phyloP scores from a whole-genome alignment of 2,329 filamentous ascomycete species.

The Pyrenochaeta sp. region DNA sequence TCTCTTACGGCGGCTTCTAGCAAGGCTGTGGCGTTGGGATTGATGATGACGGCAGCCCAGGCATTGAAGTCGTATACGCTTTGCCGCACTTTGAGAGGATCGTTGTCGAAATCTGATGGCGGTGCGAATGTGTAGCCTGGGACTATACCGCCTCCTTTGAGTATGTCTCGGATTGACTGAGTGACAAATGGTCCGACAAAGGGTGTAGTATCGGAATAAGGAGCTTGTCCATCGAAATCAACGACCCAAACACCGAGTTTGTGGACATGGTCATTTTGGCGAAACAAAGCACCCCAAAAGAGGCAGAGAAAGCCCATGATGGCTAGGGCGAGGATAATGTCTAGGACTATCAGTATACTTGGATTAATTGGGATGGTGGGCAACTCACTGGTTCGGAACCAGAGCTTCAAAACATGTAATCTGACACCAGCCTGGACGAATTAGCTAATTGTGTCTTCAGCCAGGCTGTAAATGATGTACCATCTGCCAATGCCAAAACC shows the following conservation, averaged over 20 bases:
- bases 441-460: slow-evolving; percentile 1
- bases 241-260: slow-evolving; percentile 65
- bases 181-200: slow-evolving; percentile 64
- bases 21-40: slow-evolving; percentile 67
- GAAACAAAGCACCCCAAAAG: slow-evolving; percentile 41
- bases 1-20: slow-evolving; percentile 61
- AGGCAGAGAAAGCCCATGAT: slow-evolving; percentile 36
- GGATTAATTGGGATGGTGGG: not conserved
- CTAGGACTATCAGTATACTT: slow-evolving; percentile 11
- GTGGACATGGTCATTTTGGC: slow-evolving; percentile 24
- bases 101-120: slow-evolving; percentile 60
- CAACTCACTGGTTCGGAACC: slow-evolving; percentile 33
- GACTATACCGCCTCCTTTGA: slow-evolving; percentile 43
- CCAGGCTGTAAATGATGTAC: slow-evolving; percentile 6
- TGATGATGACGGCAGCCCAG: slow-evolving; percentile 68
- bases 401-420: slow-evolving; percentile 38
- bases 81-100: slow-evolving; percentile 64
- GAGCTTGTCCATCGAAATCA: slow-evolving; percentile 66
- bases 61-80: slow-evolving; percentile 65
- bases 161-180: slow-evolving; percentile 52
- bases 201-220: slow-evolving; percentile 55
- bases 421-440: slow-evolving; percentile 30
- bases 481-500: slow-evolving; percentile 42
- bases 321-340: slow-evolving; percentile 32
- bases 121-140: slow-evolving; percentile 60